phyloP scores from a whole-genome alignment of 768 basidiomycete genomes.

The Hemileccinum impolitum region DNA sequence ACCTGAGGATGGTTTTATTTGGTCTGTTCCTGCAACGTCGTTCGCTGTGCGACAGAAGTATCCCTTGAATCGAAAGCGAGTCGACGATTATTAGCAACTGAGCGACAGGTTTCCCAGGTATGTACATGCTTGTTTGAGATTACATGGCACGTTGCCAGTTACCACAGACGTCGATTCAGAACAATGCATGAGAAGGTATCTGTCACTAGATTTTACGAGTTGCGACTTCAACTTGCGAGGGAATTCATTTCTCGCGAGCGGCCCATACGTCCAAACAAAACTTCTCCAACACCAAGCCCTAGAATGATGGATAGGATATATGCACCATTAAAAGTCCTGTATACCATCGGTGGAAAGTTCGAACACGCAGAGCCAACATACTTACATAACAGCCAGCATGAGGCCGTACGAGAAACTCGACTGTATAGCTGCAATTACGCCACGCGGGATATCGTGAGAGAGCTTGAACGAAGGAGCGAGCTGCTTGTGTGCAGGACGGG shows the following conservation, averaged over 20 bases:
- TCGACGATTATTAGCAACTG: too few species aligned
- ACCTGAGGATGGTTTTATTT: slow-evolving; percentile 21
- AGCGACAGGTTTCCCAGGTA: too few species aligned
- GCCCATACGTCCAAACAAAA: slow-evolving; percentile 62
- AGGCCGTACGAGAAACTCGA: slow-evolving; percentile 63
- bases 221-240: too few species aligned
- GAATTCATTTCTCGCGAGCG: slow-evolving; percentile 4
- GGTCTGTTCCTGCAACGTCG: too few species aligned
- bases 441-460: slow-evolving; percentile 70
- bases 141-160: too few species aligned
- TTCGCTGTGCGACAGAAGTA: too few species aligned
- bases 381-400: slow-evolving; percentile 83
- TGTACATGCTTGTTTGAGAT: too few species aligned
- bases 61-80: too few species aligned
- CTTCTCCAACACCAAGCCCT: slow-evolving; percentile 74
- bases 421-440: slow-evolving; percentile 62
- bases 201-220: too few species aligned
- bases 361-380: neutral
- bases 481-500: slow-evolving; percentile 15
- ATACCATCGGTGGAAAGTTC: slow-evolving; percentile 7
- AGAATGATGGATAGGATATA: slow-evolving; percentile 71
- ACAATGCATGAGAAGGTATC: too few species aligned
- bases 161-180: too few species aligned
- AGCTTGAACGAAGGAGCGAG: slow-evolving; percentile 59
- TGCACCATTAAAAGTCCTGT: slow-evolving; percentile 80